phyloP scores from a whole-genome alignment of 305 asterid genomes.

The Vinca major region DNA sequence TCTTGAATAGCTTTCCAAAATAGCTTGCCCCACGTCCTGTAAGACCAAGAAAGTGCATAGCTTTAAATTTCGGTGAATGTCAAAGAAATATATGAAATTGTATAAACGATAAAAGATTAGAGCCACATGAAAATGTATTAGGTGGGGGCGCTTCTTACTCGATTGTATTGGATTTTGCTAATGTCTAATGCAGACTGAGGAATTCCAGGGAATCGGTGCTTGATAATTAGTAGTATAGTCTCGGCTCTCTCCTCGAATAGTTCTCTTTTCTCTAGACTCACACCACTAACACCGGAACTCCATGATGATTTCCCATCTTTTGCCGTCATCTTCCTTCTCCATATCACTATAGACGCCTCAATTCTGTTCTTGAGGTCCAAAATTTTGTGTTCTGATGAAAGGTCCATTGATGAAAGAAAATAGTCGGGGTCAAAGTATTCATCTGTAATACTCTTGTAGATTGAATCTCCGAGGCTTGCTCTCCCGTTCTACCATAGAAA shows the following conservation, averaged over 20 bases:
- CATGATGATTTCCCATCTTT: slow-evolving; percentile 75
- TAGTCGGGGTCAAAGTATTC: slow-evolving; percentile 58
- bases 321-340: slow-evolving; percentile 73
- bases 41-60: slow-evolving; percentile 14
- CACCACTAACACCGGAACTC: slow-evolving; percentile 72
- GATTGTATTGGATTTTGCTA: slow-evolving; percentile 69
- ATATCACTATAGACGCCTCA: slow-evolving; percentile 75
- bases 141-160: slow-evolving; percentile 31
- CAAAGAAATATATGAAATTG: too few relatives aligned
- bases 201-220: slow-evolving; percentile 75
- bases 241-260: slow-evolving; percentile 79
- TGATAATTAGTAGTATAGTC: slow-evolving; percentile 48
- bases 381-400: slow-evolving; percentile 74
- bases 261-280: slow-evolving; percentile 79
- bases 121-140: not conserved
- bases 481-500: slow-evolving; percentile 53
- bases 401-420: slow-evolving; percentile 47
- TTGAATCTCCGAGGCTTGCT: slow-evolving; percentile 71
- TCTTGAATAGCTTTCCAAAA: slow-evolving; percentile 90
- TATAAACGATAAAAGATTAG: not conserved
- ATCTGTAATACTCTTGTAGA: slow-evolving; percentile 73
- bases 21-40: slow-evolving; percentile 90
- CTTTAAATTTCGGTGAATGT: not conserved
- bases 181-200: slow-evolving; percentile 82
- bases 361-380: slow-evolving; percentile 77